These are phyloP conservation scores for Lactarius quietus DNA, from an alignment of 768 basidiomycete genomes.

Conservation along the genomic window DNA sequence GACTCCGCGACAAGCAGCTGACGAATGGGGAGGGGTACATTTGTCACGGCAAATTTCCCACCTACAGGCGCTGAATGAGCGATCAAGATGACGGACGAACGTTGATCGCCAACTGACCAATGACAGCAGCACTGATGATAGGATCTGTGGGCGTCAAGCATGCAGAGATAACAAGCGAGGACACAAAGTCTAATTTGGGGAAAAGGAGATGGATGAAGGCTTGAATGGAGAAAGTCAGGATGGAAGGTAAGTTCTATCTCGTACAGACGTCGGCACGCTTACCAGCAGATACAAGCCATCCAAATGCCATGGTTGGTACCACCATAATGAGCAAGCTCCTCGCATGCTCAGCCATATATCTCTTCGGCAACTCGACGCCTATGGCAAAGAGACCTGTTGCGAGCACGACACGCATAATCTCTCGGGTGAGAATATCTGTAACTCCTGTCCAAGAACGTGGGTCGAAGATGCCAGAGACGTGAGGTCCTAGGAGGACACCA, in stretches of 20 bases:
- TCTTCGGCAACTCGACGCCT: slow-evolving; percentile 86
- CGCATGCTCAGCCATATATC: slow-evolving; percentile 79
- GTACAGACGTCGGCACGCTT: slow-evolving; percentile 22
- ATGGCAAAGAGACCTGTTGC: slow-evolving; percentile 92
- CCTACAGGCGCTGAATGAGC: slow-evolving; percentile 38
- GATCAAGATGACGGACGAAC: background rate
- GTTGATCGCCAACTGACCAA: slow-evolving; percentile 41
- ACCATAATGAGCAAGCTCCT: slow-evolving; percentile 67
- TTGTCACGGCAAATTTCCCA: slow-evolving; percentile 62
- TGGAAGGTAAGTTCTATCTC: background rate
- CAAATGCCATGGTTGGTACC: slow-evolving; percentile 80
- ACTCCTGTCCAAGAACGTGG: slow-evolving; percentile 67
- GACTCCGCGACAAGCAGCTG: slow-evolving; percentile 84
- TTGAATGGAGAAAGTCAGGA: slow-evolving; percentile 27
- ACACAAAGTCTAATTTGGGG: slow-evolving; percentile 64
- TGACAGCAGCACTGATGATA: slow-evolving; percentile 82
- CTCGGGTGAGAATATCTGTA: slow-evolving; percentile 67
- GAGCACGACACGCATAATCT: slow-evolving; percentile 84
- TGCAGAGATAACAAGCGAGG: slow-evolving; percentile 81
- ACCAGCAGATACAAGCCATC: slow-evolving; percentile 78
- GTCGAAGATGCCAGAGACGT: slow-evolving; percentile 66
- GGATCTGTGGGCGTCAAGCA: slow-evolving; percentile 95
- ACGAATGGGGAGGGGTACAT: slow-evolving; percentile 74
- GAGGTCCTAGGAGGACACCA: slow-evolving; percentile 65
- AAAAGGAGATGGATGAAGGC: slow-evolving; percentile 70